A percentile compares a stretch with the other conserved stretches of the same genome.
phyloP scores from a whole-genome alignment of 225 moss, liverwort and hornwort genomes.

The Marchantia polymorpha region DNA sequence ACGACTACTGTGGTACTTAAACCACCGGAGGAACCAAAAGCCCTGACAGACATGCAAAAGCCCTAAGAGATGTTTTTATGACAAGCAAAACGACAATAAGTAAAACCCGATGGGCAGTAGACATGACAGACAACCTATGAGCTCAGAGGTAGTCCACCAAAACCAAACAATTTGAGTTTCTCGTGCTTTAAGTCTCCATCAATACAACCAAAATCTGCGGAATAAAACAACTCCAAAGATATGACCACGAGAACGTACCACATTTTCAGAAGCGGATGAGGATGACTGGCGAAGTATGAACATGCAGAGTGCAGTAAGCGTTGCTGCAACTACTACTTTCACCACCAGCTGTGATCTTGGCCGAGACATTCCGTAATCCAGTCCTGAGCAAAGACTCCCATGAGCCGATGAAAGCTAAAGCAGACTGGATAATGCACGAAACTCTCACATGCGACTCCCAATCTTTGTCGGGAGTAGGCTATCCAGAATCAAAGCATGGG shows the following conservation, averaged over 20 bases:
- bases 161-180: too few species aligned
- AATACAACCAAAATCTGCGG: background rate
- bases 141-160: too few species aligned
- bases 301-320: slow-evolving; percentile 80
- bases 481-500: background rate
- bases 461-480: background rate
- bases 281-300: slow-evolving; percentile 81
- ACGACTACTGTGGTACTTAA: too few species aligned
- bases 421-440: background rate
- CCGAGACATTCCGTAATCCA: slow-evolving; percentile 77
- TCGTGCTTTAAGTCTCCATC: too few species aligned
- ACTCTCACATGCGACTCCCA: background rate
- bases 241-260: slow-evolving; percentile 35
- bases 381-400: slow-evolving; percentile 40
- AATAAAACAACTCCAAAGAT: background rate
- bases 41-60: too few species aligned
- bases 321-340: slow-evolving; percentile 67
- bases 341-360: slow-evolving; percentile 76
- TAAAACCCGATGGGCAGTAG: too few species aligned
- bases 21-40: too few species aligned
- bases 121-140: too few species aligned
- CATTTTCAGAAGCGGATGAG: slow-evolving; percentile 60
- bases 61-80: too few species aligned
- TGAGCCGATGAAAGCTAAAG: background rate
- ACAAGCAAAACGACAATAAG: too few species aligned